These are phyloP conservation scores for Quercus lobata DNA, from an alignment of 331 rosid genomes.

Conservation along the genomic window DNA sequence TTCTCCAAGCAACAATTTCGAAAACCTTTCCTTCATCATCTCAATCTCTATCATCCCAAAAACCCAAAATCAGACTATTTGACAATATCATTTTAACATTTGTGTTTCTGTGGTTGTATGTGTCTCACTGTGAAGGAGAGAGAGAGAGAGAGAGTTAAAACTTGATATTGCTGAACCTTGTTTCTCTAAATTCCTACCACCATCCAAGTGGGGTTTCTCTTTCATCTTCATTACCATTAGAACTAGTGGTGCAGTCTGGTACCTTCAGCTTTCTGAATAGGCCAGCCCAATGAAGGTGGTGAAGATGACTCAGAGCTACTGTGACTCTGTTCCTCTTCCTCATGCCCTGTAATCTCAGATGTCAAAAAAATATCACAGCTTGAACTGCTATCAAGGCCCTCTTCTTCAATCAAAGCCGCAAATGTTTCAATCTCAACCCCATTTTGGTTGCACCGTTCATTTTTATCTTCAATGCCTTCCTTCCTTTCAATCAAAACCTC, in stretches of 20 bases:
- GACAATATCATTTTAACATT: neutral
- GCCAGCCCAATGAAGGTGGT: slow-evolving; percentile 60
- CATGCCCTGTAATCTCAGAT: slow-evolving; percentile 63
- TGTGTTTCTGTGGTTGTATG: neutral
- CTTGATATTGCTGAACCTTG: slow-evolving; percentile 58
- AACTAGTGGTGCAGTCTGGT: slow-evolving; percentile 25
- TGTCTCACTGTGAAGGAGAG: neutral
- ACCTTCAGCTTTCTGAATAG: slow-evolving; percentile 38
- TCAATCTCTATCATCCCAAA: slow-evolving; percentile 50
- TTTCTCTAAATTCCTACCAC: slow-evolving; percentile 43
- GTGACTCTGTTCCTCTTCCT: slow-evolving; percentile 59
- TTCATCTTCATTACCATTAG: slow-evolving; percentile 24
- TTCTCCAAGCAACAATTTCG: slow-evolving; percentile 90
- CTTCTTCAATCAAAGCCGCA: slow-evolving; percentile 47
- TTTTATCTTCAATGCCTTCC: slow-evolving; percentile 24
- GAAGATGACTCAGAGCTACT: slow-evolving; percentile 68
- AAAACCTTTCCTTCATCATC: slow-evolving; percentile 92
- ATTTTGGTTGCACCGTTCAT: slow-evolving; percentile 14
- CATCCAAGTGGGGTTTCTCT: slow-evolving; percentile 30
- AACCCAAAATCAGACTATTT: slow-evolving; percentile 27
- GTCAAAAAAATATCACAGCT: slow-evolving; percentile 59
- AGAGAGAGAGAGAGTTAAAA: slow-evolving; percentile 7
- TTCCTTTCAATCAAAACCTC: slow-evolving; percentile 42
- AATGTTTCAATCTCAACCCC: slow-evolving; percentile 34
- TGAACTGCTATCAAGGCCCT: slow-evolving; percentile 66